Percentiles rank a stretch among this genome's conserved stretches.
phyloP scores from a whole-genome alignment of 2,329 filamentous ascomycete species.

The Aspergillus fijiensis region DNA sequence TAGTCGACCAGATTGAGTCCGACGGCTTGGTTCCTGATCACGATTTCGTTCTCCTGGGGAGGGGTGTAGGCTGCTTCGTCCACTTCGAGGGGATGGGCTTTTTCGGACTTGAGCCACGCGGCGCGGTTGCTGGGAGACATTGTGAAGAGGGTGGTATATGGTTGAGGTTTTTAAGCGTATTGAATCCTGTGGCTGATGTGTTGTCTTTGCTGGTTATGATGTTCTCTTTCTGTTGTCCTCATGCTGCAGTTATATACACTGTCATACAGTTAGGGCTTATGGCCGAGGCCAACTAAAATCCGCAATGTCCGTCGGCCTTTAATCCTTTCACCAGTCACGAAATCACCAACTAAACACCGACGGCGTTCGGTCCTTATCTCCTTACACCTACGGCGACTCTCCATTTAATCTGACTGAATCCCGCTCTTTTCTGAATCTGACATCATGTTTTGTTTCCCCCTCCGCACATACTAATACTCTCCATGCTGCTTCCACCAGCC shows the following conservation, averaged over 20 bases:
- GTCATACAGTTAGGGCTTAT: not conserved
- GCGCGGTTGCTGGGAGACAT: constrained; percentile 29
- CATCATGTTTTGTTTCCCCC: not conserved
- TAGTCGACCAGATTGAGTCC: constrained; percentile 49
- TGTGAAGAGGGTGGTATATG: not conserved
- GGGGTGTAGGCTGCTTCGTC: constrained; percentile 37
- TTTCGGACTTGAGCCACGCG: constrained; percentile 36
- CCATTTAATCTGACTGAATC: not conserved
- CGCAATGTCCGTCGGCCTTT: constrained; percentile 1
- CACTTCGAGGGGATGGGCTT: constrained; percentile 34
- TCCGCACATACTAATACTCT: no score
- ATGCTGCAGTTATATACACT: not conserved
- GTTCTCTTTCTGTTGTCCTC: no score
- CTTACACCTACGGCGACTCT: not conserved
- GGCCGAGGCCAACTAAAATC: not conserved
- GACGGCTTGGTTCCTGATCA: constrained; percentile 43
- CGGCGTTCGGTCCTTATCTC: not conserved
- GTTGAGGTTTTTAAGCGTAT: no score
- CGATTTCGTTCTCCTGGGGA: constrained; percentile 38
- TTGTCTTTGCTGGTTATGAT: not conserved
- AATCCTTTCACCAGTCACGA: not conserved
- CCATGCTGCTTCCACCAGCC: not conserved
- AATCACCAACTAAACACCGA: not conserved
- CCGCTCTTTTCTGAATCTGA: not conserved
- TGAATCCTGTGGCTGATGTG: not conserved